phyloP scores from a whole-genome alignment of 2,329 filamentous ascomycete genomes.

The Cercospora nicotianae region DNA sequence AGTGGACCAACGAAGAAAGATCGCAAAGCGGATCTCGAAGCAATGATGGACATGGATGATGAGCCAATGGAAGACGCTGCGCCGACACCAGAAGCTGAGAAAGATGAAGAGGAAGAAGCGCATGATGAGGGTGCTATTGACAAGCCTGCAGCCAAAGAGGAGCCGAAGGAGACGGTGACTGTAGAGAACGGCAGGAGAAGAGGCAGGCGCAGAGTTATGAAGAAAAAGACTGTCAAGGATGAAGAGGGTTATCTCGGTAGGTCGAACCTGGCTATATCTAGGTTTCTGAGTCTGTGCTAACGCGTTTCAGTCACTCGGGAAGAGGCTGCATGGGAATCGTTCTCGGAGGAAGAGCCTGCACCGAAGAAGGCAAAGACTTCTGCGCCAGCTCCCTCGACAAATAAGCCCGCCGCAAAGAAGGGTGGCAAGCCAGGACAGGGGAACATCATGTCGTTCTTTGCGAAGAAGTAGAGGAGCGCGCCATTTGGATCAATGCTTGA shows the following conservation, averaged over 20 bases:
- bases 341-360: slow-evolving; percentile 81
- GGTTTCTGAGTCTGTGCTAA: slow-evolving; percentile 20
- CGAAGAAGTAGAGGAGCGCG: slow-evolving; percentile 62
- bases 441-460: slow-evolving; percentile 90
- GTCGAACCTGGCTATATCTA: slow-evolving; percentile 33
- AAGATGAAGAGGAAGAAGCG: slow-evolving; percentile 33
- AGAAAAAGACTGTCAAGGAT: slow-evolving; percentile 83
- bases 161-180: slow-evolving; percentile 49
- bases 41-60: slow-evolving; percentile 72
- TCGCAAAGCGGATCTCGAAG: slow-evolving; percentile 63
- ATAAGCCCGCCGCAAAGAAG: slow-evolving; percentile 57
- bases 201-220: slow-evolving; percentile 77
- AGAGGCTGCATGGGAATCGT: slow-evolving; percentile 84
- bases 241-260: slow-evolving; percentile 85
- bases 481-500: background rate
- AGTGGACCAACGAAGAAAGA: slow-evolving; percentile 55
- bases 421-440: slow-evolving; percentile 61
- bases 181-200: slow-evolving; percentile 66
- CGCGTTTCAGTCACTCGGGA: slow-evolving; percentile 72
- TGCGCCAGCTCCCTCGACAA: slow-evolving; percentile 37
- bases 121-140: slow-evolving; percentile 59
- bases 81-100: slow-evolving; percentile 23
- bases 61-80: slow-evolving; percentile 31
- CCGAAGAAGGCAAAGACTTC: slow-evolving; percentile 56
- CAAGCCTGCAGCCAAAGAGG: slow-evolving; percentile 45